These are phyloP conservation scores for Tulasnella sp. DNA, from an alignment of 768 basidiomycete genomes.

Conservation along the genomic window DNA sequence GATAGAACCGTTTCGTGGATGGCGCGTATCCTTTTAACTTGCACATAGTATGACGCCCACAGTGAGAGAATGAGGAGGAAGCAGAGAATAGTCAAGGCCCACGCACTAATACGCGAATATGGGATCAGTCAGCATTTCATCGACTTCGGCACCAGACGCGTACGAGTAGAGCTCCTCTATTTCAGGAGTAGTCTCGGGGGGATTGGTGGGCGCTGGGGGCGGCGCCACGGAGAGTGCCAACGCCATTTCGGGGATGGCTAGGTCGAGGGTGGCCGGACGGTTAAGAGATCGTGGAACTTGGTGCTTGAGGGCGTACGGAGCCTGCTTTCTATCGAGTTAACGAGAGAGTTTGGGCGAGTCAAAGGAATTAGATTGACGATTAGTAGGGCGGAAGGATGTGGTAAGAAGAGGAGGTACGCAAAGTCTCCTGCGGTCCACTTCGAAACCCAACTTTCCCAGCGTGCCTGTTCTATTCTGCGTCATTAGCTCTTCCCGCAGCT, in stretches of 20 bases:
- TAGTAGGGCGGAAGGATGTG: not conserved
- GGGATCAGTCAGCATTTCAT: not conserved
- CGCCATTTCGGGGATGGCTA: constrained; percentile 2
- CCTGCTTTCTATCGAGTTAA: constrained; percentile 1
- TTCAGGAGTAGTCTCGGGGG: constrained; percentile 32
- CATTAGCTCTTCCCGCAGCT: not conserved
- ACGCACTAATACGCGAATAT: constrained; percentile 50
- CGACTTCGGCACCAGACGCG: not conserved
- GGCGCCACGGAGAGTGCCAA: constrained; percentile 14
- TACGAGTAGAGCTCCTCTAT: constrained; percentile 38
- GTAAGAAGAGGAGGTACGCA: not conserved
- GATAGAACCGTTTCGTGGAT: constrained; percentile 98
- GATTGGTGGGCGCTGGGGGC: constrained; percentile 4
- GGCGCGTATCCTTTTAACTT: constrained; percentile 93
- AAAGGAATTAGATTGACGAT: not conserved
- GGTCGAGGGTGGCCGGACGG: not conserved
- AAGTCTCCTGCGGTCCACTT: constrained; percentile 6
- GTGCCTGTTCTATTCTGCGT: constrained; percentile 10
- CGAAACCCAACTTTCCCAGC: constrained; percentile 19
- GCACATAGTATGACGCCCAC: constrained; percentile 96
- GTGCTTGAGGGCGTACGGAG: not conserved
- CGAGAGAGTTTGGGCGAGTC: not conserved
- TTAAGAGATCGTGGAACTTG: not conserved
- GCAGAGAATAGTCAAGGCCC: constrained; percentile 93
- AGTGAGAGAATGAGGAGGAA: constrained; percentile 90